Evolutionary conservation across 768 basidiomycete genomes (phyloP), one percentile per base, ranked within the genome.

Genomic region (Mycena floridula): DNA sequence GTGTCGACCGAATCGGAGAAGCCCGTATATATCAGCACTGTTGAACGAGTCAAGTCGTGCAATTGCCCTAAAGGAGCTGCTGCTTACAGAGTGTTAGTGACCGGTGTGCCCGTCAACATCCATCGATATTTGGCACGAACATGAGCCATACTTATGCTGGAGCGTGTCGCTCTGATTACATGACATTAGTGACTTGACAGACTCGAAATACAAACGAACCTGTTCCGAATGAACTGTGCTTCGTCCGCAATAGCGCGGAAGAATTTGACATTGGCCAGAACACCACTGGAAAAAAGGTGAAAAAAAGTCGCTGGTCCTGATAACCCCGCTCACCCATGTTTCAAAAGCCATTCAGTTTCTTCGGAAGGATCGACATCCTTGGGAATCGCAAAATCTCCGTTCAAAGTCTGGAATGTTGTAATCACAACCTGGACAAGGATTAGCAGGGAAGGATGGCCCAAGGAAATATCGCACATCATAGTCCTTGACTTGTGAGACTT

Each of bases 61-160:
- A 3, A 21, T 4, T 21, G 15, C 44, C 43, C 20, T 7, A 18
- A 18, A n/a, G 26, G 25, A 22, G n/a, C 9, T 13, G 30, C 21
- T 15, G 46, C 70, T 4, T 52, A 84, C 83, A 80, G 62, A 3
- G 81, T 77, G 45, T 87, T 85, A 0, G 84, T 85, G 8, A 86
- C 76, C 1, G 85, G 84, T 0, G 85, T 86, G 26, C 85, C 84
- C 0, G 85, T 89, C 21, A 90, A 66, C 67, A 80, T 79, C 89
- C 89, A 92, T 18, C 87, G 67, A 53, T 84, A 82, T 48, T 73
- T 79, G 0, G 81, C 62, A 35, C 76, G 69, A 23, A 92, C 66
- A 52, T 74, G 72, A 1, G 81, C 78, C 16, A 82, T 66, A 27
- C 73, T 75, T 23, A 74, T 64, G 52, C 81, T 85, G 8, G 76